A percentile compares a stretch with the other conserved stretches of the same genome.
phyloP scores from a whole-genome alignment of 2,329 filamentous ascomycete genomes.

The Colletotrichum aenigma region DNA sequence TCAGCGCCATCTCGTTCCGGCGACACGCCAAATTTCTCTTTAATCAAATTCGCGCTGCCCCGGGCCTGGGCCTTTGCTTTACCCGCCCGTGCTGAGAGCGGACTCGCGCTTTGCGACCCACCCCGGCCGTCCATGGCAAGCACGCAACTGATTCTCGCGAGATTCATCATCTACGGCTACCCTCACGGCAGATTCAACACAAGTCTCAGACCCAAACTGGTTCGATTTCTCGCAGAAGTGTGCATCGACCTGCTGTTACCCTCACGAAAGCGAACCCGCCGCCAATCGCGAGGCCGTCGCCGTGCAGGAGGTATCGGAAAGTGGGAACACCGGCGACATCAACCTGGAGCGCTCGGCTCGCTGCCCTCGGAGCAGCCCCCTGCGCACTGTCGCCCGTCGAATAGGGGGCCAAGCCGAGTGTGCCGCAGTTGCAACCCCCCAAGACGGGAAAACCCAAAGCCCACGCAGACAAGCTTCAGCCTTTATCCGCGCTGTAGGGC shows the following conservation, averaged over 20 bases:
- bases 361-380: constrained; percentile 1
- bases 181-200: background rate
- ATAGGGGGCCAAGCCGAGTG: background rate
- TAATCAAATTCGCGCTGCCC: constrained; percentile 16
- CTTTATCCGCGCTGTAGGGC: background rate
- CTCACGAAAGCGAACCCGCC: background rate
- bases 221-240: background rate
- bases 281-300: background rate
- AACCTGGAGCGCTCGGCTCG: constrained; percentile 2
- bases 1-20: constrained; percentile 15
- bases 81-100: constrained; percentile 11
- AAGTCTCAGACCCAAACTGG: background rate
- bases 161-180: background rate
- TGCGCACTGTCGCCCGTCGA: constrained; percentile 3
- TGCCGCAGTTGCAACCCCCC: background rate
- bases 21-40: constrained; percentile 7
- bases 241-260: background rate
- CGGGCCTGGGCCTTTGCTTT: constrained; percentile 1
- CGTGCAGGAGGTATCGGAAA: background rate
- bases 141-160: background rate
- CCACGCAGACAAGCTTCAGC: background rate
- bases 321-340: background rate
- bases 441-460: background rate
- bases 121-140: constrained; percentile 3
- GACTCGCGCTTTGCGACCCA: constrained; percentile 7